A percentile compares a stretch with the other conserved stretches of the same genome.
Conservation (phyloP, 768 basidiomycete genomes). For the Lactifluus volemus region DNA sequence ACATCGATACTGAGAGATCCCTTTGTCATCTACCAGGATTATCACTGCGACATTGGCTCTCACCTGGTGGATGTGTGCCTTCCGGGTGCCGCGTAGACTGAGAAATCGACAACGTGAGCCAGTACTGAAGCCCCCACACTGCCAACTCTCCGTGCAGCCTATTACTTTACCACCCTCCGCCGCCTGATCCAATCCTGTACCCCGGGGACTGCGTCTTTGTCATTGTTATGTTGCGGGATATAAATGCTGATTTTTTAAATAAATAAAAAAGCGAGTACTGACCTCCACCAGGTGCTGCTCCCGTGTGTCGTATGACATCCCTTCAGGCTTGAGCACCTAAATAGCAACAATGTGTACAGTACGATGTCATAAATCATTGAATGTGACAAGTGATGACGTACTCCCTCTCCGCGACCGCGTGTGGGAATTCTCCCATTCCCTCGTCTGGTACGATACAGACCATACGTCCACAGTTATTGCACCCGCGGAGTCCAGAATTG, state of each 20-base stretch:
- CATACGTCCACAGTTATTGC: constrained; percentile 65
- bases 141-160: too few species aligned
- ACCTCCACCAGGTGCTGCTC: constrained; percentile 81
- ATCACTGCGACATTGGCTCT: constrained; percentile 95
- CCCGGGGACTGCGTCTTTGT: too few species aligned
- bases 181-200: too few species aligned
- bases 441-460: constrained; percentile 84
- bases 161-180: too few species aligned
- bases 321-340: background rate
- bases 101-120: constrained; percentile 86
- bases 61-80: constrained; percentile 96
- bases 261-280: too few species aligned
- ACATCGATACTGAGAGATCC: constrained; percentile 81
- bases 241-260: too few species aligned
- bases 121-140: constrained; percentile 91
- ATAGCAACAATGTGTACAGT: constrained; percentile 31
- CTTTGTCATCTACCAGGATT: constrained; percentile 98
- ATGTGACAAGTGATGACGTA: constrained; percentile 72
- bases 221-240: too few species aligned
- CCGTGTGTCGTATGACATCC: constrained; percentile 62
- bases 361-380: constrained; percentile 85
- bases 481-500: constrained; percentile 38
- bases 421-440: constrained; percentile 92
- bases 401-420: constrained; percentile 79
- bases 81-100: constrained; percentile 90